Evolutionary conservation across 2,329 filamentous ascomycete genomes (phyloP), one percentile per base, ranked within the genome.

Genomic region (Graphilbum sp.): DNA sequence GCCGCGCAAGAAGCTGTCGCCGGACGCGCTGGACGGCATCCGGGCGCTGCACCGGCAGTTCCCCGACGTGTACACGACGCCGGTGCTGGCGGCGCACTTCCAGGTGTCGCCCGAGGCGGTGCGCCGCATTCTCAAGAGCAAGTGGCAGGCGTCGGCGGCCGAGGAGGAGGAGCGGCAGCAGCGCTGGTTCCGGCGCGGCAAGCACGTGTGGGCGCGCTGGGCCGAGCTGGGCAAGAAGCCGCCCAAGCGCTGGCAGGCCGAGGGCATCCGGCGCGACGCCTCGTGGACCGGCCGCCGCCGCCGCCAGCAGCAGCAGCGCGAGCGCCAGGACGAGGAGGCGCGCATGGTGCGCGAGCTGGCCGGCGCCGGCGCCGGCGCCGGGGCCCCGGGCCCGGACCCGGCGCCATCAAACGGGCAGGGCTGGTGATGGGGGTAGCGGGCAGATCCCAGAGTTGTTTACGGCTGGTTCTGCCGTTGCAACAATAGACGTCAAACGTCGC

Each of bases 21-120:
- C 90, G 0, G 88, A 96, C 56, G 85, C 87, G 1, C 64, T 95
- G 24, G 78, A 82, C n/a, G 87, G 86, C 32, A 93, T 98, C 48
- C 76, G 86, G 32, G 78, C 82, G 17, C 64, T 98, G 25, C 75
- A 95, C 55, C 62, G 69, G 20, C 76, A 85, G 48, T 79, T 85
- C 45, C 85, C 88, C 0, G 68, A 79, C 3, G 66, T 69, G 41
- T 95, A 86, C 60, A 81, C 79, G 4, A 92, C 81, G 1, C 57
- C 67, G 15, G 67, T 74, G 25, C 72, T 96, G 13, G 74, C 88
- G 1, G 52, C 75, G 1, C 74, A 85, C 48, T 98, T 96, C 58
- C 67, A 86, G 54, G 66, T 95, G n/a, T 86, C 85, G 1, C 66
- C 82, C 3, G 90, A 98, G 54, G 83, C 77, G 1, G 82, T 96